These are phyloP conservation scores for Sugiyamaella marilandica DNA, from an alignment of 805 yeast genomes.

Conservation along the genomic window DNA sequence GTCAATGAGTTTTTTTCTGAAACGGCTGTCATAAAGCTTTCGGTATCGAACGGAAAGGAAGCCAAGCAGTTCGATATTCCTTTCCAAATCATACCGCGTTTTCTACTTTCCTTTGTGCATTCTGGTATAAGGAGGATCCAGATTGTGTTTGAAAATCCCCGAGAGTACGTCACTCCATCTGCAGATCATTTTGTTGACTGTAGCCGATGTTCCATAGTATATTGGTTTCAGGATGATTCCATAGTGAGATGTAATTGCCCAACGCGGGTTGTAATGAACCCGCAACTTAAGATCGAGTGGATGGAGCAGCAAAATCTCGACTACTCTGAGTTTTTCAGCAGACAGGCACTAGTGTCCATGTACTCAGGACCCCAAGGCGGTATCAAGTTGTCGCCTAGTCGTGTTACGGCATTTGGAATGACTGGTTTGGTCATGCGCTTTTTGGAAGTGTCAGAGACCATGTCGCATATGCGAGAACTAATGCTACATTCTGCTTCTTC, in stretches of 20 bases:
- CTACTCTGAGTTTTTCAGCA: constrained; percentile 35
- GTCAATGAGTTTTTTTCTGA: constrained; percentile 51
- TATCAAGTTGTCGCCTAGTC: constrained; percentile 12
- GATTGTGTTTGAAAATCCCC: constrained; percentile 40
- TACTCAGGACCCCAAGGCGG: constrained; percentile 2
- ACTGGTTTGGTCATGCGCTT: constrained; percentile 63
- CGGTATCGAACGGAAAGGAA: constrained; percentile 41
- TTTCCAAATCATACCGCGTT: constrained; percentile 59
- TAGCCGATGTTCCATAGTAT: constrained; percentile 44
- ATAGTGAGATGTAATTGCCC: constrained; percentile 58
- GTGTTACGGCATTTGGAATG: constrained; percentile 54
- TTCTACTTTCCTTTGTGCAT: constrained; percentile 48
- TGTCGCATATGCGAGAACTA: constrained; percentile 64
- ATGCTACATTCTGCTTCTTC: constrained; percentile 48
- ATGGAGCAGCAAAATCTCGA: constrained; percentile 53
- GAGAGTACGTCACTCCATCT: constrained; percentile 50
- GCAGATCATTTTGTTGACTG: constrained; percentile 53
- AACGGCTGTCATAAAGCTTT: constrained; percentile 44
- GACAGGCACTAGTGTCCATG: constrained; percentile 3
- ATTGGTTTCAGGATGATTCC: constrained; percentile 66
- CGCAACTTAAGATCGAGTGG: constrained; percentile 65
- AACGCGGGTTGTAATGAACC: constrained; percentile 56
- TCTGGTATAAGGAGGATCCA: constrained; percentile 51
- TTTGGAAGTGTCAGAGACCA: constrained; percentile 71
- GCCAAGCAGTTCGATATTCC: constrained; percentile 60